Conservation (phyloP, 306 rosid genomes). For the Pyrus communis region DNA sequence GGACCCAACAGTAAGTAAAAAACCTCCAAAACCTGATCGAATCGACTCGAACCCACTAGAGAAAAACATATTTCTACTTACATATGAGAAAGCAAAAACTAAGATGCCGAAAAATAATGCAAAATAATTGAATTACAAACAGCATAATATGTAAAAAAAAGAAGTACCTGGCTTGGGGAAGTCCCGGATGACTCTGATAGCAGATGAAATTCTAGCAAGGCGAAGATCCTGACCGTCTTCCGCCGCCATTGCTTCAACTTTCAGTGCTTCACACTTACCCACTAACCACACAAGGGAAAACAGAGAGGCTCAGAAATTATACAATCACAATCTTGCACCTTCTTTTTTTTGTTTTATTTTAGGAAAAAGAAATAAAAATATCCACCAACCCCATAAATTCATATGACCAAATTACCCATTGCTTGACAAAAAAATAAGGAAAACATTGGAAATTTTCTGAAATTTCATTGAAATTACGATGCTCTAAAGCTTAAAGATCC, state of each 20-base stretch:
- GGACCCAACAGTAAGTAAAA: neutral
- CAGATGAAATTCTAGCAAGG: conserved; percentile 52
- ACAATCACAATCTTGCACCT: neutral
- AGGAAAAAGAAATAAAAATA: neutral
- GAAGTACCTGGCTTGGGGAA: conserved; percentile 85
- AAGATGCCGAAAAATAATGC: neutral
- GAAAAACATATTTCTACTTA: neutral
- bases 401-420: conserved; percentile 25
- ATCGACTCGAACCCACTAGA: neutral
- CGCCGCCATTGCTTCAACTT: conserved; percentile 52
- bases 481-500: neutral
- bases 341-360: neutral
- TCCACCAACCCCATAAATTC: neutral
- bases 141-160: neutral
- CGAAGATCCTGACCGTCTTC: conserved; percentile 50
- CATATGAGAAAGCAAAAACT: neutral
- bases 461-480: neutral
- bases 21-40: neutral
- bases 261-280: conserved; percentile 25
- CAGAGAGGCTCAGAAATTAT: neutral
- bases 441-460: neutral
- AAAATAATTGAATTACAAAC: neutral
- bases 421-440: neutral
- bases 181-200: conserved; percentile 83
- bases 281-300: neutral